Evolutionary conservation across 106 monocot genomes (phyloP), one percentile per base, ranked within the genome.

Genomic region (Phalaenopsis equestris): DNA sequence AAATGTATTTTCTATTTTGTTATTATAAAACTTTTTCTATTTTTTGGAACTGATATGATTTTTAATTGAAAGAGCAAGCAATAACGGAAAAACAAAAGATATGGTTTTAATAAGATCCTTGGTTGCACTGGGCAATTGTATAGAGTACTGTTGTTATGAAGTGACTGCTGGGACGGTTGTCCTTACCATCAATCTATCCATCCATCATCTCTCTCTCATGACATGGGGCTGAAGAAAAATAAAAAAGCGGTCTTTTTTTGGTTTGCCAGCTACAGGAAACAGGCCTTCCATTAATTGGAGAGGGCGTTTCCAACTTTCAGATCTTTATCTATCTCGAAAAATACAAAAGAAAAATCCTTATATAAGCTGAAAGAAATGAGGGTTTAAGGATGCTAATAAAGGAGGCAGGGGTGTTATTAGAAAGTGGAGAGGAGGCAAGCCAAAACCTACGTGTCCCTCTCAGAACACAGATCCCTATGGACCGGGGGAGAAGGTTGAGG

Each of bases 391-490:
- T 70, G 9, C 23, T 70, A 39, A 70, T 36, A 38, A 39, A 70
- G 38, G 14, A 70, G 10, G 68, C 68, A 12, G 68, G 12, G 68
- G 6, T 24, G 68, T 24, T 24, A 67, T 9, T 12, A 30, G 30
- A 36, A 41, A 56, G 45, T 19, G 19, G 75, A 56, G 75, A 73
- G 77, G 78, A 72, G 55, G 42, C 46, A 52, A 85, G 83, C 83
- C 78, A 84, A 84, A 86, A 78, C 65, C 48, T 77, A 84, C 76
- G 80, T 55, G 82, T 87, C 88, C 85, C 83, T 88, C 86, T 88
- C 87, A 75, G 67, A 49, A 87, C 90, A 89, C 93, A 91, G 88
- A 94, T 94, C 91, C 91, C 94, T 82, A 92, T 86, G 84, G 86
- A 90, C 74, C 68, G 73, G 72, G 24, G 77, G 80, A 70, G 72